Evolutionary conservation across 768 basidiomycete genomes (phyloP), one percentile per base, ranked within the genome.

Genomic region (Auriscalpium vulgare): DNA sequence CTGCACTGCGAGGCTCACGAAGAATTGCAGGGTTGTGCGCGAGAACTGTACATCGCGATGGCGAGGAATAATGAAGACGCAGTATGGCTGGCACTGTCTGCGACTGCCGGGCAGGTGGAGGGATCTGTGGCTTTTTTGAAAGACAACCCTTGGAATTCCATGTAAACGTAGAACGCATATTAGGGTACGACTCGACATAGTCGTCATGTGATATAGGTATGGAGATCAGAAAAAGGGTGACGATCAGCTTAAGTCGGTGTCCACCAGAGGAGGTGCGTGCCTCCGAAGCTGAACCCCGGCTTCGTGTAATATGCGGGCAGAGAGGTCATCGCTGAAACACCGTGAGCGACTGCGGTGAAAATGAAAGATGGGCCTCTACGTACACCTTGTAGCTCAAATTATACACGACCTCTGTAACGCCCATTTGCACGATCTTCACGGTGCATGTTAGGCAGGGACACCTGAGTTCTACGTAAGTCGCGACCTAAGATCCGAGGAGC

Each of bases 381-480:
- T 62, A 91, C 97, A 98, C 91, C 76, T 92, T 93, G 71, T 99
- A 99, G 51, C 85, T 84, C 54, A 97, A 73, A 67, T 94, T 95
- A 68, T 98, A 99, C 5, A 98, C 90, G 4, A 99, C 95, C 56
- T 85, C 86, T 57, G 81, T 85, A 17, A 98, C 87, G 0, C 95
- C 95, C 19, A 85, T 88, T 66, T 99, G 95, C 29, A 97, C 94
- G 62, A 98, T 97, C 69, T 98, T 98, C 71, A 97, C 85, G 0
- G 95, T 92, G 67, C 97, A 99, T 61, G 81, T 85, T n/a, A 98
- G 75, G 68, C 97, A 99, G 0, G 97, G 97, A 64, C 97, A 99
- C n/a, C 95, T 98, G 65, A 16, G 44, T 38, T 43, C 21, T 35
- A 48, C 44, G 45, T 46, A 13, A 57, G 51, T 49, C 56, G 54